These are phyloP conservation scores for Artemisia argyi DNA, from an alignment of 129 eudicot genomes.

Conservation along the genomic window DNA sequence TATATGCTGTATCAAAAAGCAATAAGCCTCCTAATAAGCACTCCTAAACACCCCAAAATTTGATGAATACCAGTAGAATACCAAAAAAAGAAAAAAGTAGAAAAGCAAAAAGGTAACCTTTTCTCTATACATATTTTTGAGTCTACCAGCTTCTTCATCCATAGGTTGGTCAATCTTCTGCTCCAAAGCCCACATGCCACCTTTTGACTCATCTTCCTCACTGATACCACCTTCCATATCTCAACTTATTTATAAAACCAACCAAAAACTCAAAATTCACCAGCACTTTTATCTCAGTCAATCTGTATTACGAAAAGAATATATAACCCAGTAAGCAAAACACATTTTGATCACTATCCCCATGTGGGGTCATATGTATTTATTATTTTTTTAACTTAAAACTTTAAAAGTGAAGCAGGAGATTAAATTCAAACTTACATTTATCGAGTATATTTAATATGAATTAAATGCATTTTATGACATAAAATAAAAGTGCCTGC, in stretches of 20 bases:
- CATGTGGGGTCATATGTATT: too few species aligned
- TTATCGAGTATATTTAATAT: too few species aligned
- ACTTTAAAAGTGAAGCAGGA: too few species aligned
- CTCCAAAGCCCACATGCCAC: constrained; percentile 93
- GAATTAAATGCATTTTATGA: too few species aligned
- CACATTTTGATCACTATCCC: too few species aligned
- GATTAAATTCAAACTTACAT: too few species aligned
- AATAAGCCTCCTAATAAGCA: not conserved
- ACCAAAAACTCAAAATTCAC: constrained; percentile 17
- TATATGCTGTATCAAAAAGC: too few species aligned
- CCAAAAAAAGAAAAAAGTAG: not conserved
- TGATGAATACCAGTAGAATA: not conserved
- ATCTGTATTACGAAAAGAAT: constrained; percentile 19
- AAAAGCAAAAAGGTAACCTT: constrained; percentile 52
- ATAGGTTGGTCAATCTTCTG: constrained; percentile 96
- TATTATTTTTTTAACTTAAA: too few species aligned
- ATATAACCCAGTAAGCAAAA: too few species aligned
- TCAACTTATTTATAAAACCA: constrained; percentile 22
- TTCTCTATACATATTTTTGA: constrained; percentile 75
- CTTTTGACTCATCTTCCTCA: constrained; percentile 57
- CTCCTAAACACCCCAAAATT: not conserved
- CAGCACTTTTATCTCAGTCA: constrained; percentile 14
- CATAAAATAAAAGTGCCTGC: too few species aligned
- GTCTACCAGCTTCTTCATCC: constrained; percentile 97
- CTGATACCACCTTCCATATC: constrained; percentile 40